Percentiles rank a stretch among this genome's conserved stretches.
These are phyloP conservation scores for Calocera cornea DNA, from an alignment of 768 basidiomycete genomes.

Conservation along the genomic window DNA sequence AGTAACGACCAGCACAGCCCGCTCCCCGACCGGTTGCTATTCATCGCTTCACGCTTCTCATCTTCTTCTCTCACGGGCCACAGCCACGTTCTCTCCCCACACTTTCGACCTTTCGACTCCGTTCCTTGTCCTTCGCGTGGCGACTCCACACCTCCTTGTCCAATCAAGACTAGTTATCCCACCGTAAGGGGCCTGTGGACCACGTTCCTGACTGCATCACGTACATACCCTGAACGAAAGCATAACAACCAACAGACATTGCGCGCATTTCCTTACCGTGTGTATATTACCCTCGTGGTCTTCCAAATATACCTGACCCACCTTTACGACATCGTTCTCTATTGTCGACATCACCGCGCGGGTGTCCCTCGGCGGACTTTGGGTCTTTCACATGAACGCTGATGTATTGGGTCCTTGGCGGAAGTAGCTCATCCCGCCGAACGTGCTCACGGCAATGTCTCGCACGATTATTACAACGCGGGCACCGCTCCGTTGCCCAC, in stretches of 20 bases:
- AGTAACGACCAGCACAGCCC: neutral
- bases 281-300: neutral
- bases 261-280: neutral
- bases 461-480: neutral
- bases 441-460: neutral
- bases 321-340: neutral
- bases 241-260: neutral
- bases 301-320: neutral
- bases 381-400: neutral
- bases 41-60: neutral
- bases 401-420: neutral
- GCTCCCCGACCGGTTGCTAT: neutral
- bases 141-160: neutral
- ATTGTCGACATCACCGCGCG: neutral
- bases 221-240: neutral
- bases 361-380: neutral
- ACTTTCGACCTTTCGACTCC: neutral
- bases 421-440: neutral
- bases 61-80: neutral
- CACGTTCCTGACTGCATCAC: slow-evolving; percentile 2
- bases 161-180: neutral
- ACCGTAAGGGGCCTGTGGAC: no score
- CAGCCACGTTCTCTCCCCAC: slow-evolving; percentile 3
- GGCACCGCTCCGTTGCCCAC: neutral
- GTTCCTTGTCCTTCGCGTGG: neutral